Conservation (phyloP, 345 rosid species). For the Balakata baccata region DNA sequence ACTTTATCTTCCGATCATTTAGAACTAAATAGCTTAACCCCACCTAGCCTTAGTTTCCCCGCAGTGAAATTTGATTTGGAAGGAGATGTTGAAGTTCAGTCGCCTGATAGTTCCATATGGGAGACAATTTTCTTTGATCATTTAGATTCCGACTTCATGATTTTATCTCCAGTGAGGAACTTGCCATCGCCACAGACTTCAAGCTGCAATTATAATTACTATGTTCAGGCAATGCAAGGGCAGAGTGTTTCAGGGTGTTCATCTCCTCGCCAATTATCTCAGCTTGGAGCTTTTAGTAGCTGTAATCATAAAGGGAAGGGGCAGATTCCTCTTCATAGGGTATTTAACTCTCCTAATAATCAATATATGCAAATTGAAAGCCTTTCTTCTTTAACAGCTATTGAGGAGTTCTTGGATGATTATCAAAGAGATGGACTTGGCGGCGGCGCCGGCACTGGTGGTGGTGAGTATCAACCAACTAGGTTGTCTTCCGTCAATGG, state of each 20-base stretch:
- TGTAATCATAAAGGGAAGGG: conserved; percentile 31
- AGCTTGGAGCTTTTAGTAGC: conserved; percentile 30
- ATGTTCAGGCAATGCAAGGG: too few relatives aligned
- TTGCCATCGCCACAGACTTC: conserved; percentile 36
- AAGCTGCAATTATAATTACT: conserved; percentile 14
- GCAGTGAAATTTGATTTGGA: conserved; percentile 44
- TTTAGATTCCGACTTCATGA: conserved; percentile 57
- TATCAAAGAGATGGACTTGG: conserved; percentile 2
- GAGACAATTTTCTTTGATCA: conserved; percentile 57
- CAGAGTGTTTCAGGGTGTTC: conserved; percentile 25
- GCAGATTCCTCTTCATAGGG: conserved; percentile 42
- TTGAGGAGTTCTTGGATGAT: conserved; percentile 55
- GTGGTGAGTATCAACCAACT: conserved; percentile 16
- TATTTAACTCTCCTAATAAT: conserved; percentile 43
- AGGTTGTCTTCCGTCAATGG: conserved; percentile 16
- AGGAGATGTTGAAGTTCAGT: conserved; percentile 52
- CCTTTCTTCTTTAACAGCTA: conserved; percentile 42
- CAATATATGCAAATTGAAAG: conserved; percentile 50
- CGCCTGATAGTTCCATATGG: conserved; percentile 53
- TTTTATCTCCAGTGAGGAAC: conserved; percentile 53
- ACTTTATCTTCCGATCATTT: conserved; percentile 21
- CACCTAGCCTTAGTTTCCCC: conserved; percentile 50
- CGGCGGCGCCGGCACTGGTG: too few relatives aligned
- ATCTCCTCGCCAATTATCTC: conserved; percentile 42
- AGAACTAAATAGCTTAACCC: conserved; percentile 41